phyloP scores from a whole-genome alignment of 2,329 filamentous ascomycete species.

The Alternaria arborescens region DNA sequence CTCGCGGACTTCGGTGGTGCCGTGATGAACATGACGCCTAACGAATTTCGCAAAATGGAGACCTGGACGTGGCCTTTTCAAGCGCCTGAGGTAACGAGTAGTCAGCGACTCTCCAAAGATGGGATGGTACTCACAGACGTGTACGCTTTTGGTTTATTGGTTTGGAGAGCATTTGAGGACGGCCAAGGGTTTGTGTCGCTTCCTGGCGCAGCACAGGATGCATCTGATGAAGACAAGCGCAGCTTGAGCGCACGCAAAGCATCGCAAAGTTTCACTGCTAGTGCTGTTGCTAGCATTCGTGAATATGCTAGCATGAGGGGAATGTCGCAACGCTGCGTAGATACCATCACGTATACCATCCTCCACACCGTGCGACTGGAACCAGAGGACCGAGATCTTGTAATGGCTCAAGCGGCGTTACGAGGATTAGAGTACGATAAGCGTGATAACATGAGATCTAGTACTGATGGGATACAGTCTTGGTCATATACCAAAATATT shows the following conservation, averaged over 20 bases:
- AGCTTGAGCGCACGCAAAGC: neutral
- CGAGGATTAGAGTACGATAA: neutral
- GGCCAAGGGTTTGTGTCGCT: constrained; percentile 10
- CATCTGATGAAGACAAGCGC: constrained; percentile 4
- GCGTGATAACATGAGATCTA: neutral
- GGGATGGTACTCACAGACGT: constrained; percentile 19
- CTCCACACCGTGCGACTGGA: neutral
- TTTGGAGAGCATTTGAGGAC: constrained; percentile 16
- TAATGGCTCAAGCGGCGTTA: neutral
- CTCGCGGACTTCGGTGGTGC: constrained; percentile 10
- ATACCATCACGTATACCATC: neutral
- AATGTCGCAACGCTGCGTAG: neutral
- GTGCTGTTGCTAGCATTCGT: neutral
- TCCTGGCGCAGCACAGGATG: neutral
- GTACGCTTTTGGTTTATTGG: constrained; percentile 19
- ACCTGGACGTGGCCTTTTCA: constrained; percentile 8
- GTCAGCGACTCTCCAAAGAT: neutral
- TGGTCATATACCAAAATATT: neutral
- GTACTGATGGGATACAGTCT: neutral
- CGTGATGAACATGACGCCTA: constrained; percentile 17
- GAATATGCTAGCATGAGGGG: neutral
- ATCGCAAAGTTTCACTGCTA: neutral
- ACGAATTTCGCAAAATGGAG: neutral
- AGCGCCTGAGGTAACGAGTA: constrained; percentile 15
- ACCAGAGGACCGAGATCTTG: neutral